These are phyloP conservation scores for Oryza rufipogon DNA, from an alignment of 176 grass and related monocot genomes.

Conservation along the genomic window DNA sequence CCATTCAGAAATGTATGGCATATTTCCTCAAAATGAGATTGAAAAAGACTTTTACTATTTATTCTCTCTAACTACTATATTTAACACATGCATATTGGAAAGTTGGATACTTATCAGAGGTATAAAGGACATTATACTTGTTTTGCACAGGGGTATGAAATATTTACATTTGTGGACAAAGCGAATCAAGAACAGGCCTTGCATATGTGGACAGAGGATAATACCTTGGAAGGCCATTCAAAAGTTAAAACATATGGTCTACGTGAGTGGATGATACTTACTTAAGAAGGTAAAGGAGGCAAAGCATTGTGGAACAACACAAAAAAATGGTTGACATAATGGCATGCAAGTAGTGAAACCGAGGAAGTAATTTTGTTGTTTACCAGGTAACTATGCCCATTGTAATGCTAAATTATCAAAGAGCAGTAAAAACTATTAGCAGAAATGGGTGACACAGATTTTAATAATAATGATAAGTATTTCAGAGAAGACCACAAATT, in stretches of 20 bases:
- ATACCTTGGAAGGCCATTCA: neutral
- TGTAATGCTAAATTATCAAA: neutral
- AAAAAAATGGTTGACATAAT: neutral
- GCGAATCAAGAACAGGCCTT: neutral
- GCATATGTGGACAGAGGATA: neutral
- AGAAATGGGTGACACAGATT: neutral
- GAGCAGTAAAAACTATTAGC: neutral
- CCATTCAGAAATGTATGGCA: neutral
- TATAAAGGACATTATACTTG: neutral
- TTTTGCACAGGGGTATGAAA: neutral
- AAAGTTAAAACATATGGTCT: neutral
- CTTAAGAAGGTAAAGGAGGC: neutral
- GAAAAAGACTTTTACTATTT: neutral
- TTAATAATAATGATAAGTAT: neutral
- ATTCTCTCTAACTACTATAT: neutral
- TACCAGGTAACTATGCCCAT: constrained; percentile 2
- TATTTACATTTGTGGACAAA: neutral
- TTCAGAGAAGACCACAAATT: neutral
- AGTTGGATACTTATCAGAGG: neutral
- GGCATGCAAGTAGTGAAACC: neutral
- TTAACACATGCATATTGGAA: neutral
- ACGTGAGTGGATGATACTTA: neutral
- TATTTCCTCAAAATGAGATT: neutral
- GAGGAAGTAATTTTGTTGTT: neutral
- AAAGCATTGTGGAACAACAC: neutral